A percentile compares a stretch with the other conserved stretches of the same genome.
These are phyloP conservation scores for Crotalaria pallida DNA, from an alignment of 306 rosid genomes.

Conservation along the genomic window DNA sequence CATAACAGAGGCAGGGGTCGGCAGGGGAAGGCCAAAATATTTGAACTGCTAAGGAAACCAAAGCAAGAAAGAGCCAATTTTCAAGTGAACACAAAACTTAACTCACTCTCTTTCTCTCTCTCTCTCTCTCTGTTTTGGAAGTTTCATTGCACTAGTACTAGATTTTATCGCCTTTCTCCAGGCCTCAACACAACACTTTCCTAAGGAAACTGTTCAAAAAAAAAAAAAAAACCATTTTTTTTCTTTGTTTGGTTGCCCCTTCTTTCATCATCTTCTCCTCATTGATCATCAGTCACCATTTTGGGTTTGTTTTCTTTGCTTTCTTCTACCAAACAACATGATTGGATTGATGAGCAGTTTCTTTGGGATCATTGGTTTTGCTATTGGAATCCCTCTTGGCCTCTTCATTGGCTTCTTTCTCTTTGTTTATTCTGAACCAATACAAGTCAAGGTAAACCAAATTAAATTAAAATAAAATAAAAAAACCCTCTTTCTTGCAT, in stretches of 20 bases:
- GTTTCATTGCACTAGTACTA: too few species aligned
- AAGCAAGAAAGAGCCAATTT: too few species aligned
- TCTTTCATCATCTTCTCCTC: not conserved
- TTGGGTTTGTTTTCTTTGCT: not conserved
- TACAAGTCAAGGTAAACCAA: slow-evolving; percentile 55
- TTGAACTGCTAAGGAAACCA: too few species aligned
- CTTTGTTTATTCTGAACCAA: slow-evolving; percentile 61
- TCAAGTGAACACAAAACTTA: too few species aligned
- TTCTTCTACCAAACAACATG: not conserved
- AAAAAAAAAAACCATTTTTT: slow-evolving; percentile 9
- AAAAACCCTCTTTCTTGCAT: not conserved
- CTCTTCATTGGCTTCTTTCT: slow-evolving; percentile 72
- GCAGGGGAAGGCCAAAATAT: too few species aligned
- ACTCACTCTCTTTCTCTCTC: too few species aligned
- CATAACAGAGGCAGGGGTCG: too few species aligned
- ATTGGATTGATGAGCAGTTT: slow-evolving; percentile 73
- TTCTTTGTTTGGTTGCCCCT: not conserved
- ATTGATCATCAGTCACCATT: slow-evolving; percentile 16
- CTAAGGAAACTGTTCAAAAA: not conserved
- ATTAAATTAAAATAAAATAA: too few species aligned
- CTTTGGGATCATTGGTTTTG: slow-evolving; percentile 64
- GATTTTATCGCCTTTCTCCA: not conserved
- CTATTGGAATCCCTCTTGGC: slow-evolving; percentile 79
- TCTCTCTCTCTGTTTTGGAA: slow-evolving; percentile 47
- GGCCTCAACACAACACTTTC: not conserved